A percentile compares a stretch with the other conserved stretches of the same genome.
These are phyloP conservation scores for Ophiostoma ips DNA, from an alignment of 2,329 filamentous ascomycete genomes.

Conservation along the genomic window DNA sequence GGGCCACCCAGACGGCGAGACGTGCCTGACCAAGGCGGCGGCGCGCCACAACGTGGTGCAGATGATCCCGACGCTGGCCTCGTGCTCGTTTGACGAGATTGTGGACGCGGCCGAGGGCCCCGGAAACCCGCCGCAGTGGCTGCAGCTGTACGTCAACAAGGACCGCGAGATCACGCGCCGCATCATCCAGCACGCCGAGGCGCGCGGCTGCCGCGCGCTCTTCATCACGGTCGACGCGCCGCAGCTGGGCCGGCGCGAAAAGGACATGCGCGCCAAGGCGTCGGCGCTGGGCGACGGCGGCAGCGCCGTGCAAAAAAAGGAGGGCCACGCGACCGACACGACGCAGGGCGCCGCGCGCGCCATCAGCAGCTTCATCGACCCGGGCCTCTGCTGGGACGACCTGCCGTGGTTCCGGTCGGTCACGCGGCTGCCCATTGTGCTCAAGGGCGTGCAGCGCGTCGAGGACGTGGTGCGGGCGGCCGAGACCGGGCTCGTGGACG, in stretches of 20 bases:
- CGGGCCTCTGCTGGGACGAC: conserved; percentile 82
- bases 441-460: conserved; percentile 93
- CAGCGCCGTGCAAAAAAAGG: conserved; percentile 69
- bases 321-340: conserved; percentile 61
- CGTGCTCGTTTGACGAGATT: conserved; percentile 95
- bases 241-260: conserved; percentile 85
- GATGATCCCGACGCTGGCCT: conserved; percentile 96
- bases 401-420: conserved; percentile 85
- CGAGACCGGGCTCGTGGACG: conserved; percentile 60
- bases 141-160: conserved; percentile 96
- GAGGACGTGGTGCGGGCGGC: conserved; percentile 87
- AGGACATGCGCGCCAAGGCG: conserved; percentile 95
- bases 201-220: conserved; percentile 80
- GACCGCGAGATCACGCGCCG: conserved; percentile 78
- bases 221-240: conserved; percentile 99
- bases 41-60: conserved; percentile 81
- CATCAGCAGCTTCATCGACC: conserved; percentile 95
- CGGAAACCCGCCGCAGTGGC: conserved; percentile 74
- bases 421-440: conserved; percentile 85
- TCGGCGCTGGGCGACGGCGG: conserved; percentile 49
- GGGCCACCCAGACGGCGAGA: conserved; percentile 85
- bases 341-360: conserved; percentile 87
- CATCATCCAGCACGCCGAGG: conserved; percentile 85
- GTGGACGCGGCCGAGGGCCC: conserved; percentile 60
- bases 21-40: conserved; percentile 73